A percentile compares a stretch with the other conserved stretches of the same genome.
phyloP scores from a whole-genome alignment of 1,284 basidiomycete species.

The Stygiomarasmius scandens region DNA sequence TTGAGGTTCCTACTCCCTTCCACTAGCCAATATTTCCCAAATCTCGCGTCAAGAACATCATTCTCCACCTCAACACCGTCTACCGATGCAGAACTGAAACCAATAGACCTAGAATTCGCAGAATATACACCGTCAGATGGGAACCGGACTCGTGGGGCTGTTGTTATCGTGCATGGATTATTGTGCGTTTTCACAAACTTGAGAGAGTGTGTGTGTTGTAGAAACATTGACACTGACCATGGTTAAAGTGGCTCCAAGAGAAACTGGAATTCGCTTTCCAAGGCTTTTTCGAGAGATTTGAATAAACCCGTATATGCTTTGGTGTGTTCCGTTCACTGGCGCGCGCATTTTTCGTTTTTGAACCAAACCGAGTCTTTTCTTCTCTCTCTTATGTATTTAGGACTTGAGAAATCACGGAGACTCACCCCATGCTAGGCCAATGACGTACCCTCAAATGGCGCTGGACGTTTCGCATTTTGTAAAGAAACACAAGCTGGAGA shows the following conservation, averaged over 20 bases:
- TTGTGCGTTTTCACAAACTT: conserved; percentile 46
- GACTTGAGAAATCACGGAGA: conserved; percentile 85
- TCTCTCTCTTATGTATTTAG: conserved; percentile 34
- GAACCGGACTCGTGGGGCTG: conserved; percentile 44
- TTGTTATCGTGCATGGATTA: conserved; percentile 70
- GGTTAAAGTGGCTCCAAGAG: conserved; percentile 71
- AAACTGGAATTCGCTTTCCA: conserved; percentile 77
- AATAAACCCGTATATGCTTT: conserved; percentile 71
- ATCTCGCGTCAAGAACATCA: neutral
- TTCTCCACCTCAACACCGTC: neutral
- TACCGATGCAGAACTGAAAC: conserved; percentile 1
- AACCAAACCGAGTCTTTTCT: conserved; percentile 1
- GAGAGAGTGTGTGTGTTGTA: neutral
- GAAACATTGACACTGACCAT: neutral
- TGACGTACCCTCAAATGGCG: conserved; percentile 77
- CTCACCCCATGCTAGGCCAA: conserved; percentile 71
- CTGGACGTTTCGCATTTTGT: conserved; percentile 69
- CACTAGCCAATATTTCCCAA: too few species aligned
- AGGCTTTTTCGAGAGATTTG: conserved; percentile 61
- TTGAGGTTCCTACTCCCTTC: too few species aligned
- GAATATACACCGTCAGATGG: conserved; percentile 42
- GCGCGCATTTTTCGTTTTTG: too few species aligned
- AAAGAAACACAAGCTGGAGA: conserved; percentile 47
- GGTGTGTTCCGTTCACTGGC: conserved; percentile 42
- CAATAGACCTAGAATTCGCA: conserved; percentile 48